Percentiles rank a stretch among this genome's conserved stretches.
Evolutionary conservation across 2,329 filamentous ascomycete species (phyloP).

Genomic region (Neurospora sp.): DNA sequence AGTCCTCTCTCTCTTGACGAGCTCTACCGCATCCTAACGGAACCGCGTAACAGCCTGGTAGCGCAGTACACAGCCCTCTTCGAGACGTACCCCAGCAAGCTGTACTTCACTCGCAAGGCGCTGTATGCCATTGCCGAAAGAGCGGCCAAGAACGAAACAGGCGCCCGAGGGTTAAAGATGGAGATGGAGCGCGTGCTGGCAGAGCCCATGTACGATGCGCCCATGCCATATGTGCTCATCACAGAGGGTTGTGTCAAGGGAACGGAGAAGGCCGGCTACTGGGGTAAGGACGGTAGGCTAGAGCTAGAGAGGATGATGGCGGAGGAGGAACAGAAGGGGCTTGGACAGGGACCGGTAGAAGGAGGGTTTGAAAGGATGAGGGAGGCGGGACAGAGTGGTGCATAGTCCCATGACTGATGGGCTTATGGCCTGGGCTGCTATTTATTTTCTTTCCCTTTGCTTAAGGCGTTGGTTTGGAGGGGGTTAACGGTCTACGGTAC

Average conservation of each 20-base stretch:
- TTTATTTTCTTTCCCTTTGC: neutral
- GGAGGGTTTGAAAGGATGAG: constrained; percentile 32
- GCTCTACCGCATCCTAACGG: constrained; percentile 80
- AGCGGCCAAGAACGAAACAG: constrained; percentile 55
- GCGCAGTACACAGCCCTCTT: constrained; percentile 87
- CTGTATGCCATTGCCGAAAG: constrained; percentile 70
- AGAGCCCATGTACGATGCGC: constrained; percentile 75
- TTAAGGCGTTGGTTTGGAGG: neutral
- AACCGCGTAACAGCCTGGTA: constrained; percentile 80
- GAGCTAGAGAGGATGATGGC: constrained; percentile 59
- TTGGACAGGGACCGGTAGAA: constrained; percentile 11
- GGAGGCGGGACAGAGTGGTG: constrained; percentile 39
- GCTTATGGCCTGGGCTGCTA: neutral
- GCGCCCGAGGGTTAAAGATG: constrained; percentile 68
- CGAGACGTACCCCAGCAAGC: constrained; percentile 64
- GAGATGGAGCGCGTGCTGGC: constrained; percentile 71
- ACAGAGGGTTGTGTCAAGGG: constrained; percentile 60
- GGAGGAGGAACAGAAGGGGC: constrained; percentile 43
- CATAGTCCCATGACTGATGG: constrained; percentile 20
- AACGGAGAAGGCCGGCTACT: constrained; percentile 48
- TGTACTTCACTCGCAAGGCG: constrained; percentile 75
- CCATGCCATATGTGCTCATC: constrained; percentile 65
- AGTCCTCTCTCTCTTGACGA: constrained; percentile 59
- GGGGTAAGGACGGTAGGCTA: constrained; percentile 60
- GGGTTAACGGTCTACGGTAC: neutral